Evolutionary conservation across 2,329 filamentous ascomycete genomes (phyloP).

Genomic region (Penicillium sp.): DNA sequence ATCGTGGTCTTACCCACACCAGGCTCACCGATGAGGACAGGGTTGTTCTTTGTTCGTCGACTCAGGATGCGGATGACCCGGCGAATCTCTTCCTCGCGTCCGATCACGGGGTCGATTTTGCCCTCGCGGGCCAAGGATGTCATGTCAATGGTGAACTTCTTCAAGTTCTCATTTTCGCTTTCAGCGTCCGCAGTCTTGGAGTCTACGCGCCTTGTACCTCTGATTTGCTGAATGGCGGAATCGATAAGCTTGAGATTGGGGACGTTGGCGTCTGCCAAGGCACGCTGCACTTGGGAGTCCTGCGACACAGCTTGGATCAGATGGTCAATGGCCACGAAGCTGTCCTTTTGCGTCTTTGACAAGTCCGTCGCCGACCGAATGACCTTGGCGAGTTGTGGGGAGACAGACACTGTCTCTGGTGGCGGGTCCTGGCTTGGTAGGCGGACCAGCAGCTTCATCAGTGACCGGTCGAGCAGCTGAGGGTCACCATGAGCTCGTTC

Average conservation of each 20-base stretch:
- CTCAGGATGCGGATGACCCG: conserved; percentile 90
- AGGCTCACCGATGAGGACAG: conserved; percentile 94
- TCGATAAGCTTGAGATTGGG: conserved; percentile 90
- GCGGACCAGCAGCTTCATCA: conserved; percentile 90
- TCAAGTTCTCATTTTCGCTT: conserved; percentile 89
- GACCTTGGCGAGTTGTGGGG: conserved; percentile 78
- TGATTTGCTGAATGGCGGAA: conserved; percentile 85
- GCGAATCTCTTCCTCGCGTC: conserved; percentile 92
- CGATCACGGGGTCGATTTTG: conserved; percentile 97
- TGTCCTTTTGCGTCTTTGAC: conserved; percentile 97
- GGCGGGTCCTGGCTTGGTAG: conserved; percentile 93
- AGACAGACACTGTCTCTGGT: conserved; percentile 81
- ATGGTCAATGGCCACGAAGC: conserved; percentile 91
- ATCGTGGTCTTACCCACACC: conserved; percentile 99
- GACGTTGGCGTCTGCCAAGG: conserved; percentile 82
- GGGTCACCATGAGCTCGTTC: conserved; percentile 92
- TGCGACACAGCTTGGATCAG: conserved; percentile 84
- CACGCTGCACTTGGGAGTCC: conserved; percentile 70
- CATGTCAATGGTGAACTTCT: conserved; percentile 99
- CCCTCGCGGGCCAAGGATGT: conserved; percentile 94
- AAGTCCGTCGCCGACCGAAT: conserved; percentile 83
- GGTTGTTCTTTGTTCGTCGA: conserved; percentile 96
- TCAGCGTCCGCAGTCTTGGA: conserved; percentile 93
- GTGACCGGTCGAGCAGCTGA: conserved; percentile 80
- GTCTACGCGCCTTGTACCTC: conserved; percentile 90